A percentile compares a stretch with the other conserved stretches of the same genome.
These are phyloP conservation scores for Fraxinus dipetala DNA, from an alignment of 305 asterid species.

Conservation along the genomic window DNA sequence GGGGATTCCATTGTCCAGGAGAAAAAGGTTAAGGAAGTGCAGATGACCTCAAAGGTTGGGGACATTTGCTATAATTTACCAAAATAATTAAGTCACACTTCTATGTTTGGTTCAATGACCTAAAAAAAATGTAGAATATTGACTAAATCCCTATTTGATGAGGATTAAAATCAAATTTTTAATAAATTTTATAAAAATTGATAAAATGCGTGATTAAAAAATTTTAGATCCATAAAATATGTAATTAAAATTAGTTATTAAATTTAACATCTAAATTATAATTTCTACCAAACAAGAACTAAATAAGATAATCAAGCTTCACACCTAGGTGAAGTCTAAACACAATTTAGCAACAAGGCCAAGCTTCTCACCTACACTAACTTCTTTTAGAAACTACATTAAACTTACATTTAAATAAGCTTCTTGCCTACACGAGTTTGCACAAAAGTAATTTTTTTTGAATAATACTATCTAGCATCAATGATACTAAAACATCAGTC, in stretches of 20 bases:
- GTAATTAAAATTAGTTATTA: no score
- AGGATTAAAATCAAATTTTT: no score
- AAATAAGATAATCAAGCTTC: background rate
- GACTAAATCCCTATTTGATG: no score
- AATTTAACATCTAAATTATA: no score
- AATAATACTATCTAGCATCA: no score
- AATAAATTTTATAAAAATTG: no score
- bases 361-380: background rate
- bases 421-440: background rate
- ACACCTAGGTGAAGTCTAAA: no score
- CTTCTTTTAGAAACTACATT: background rate
- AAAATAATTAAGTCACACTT: background rate
- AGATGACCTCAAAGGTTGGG: background rate
- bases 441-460: background rate
- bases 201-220: no score
- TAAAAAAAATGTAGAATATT: no score
- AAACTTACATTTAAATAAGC: background rate
- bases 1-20: background rate
- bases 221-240: no score
- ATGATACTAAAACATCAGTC: background rate
- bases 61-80: background rate
- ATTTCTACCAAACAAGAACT: no score
- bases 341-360: background rate
- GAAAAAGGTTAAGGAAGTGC: background rate
- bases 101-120: background rate